Base-by-base conservation (phyloP, 2,329 filamentous ascomycete genomes). In the Laburnicola sp. region DNA sequence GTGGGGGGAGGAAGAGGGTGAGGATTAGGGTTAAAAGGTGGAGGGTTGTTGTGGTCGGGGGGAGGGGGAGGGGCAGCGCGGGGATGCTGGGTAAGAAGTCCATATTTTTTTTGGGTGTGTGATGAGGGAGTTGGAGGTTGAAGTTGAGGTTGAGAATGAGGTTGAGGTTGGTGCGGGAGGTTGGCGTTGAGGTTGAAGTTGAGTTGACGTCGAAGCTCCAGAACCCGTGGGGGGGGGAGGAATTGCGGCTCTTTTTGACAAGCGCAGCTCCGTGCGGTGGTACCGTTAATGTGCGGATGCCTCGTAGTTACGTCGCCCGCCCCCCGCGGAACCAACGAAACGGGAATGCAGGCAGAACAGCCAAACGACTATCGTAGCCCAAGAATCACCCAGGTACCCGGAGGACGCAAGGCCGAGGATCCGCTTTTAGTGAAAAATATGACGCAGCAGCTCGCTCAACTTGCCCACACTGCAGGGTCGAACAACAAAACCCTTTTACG, bases 1-100 rank as follows among this genome's bases (percentile, higher is more conserved):
- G 32, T 45, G 69, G 8, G n/a, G 66, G 63, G 25, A 72, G 53
- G 22, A 58, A 10, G 26, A 70, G 58, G 9, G 63, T 54, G 35
- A 70, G 41, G 3, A 59, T 28, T 3, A 57, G 48, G 27, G 60
- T 57, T 27, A 66, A 46, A 45, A 61, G 36, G 41, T 59, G 52
- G 32, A 62, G 36, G 16, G 43, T 38, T 22, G 46, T 4, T 16
- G 45, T 35, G 30, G 30, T 3, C 6, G 11, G 3, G 34, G 38
- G 6, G 22, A 43, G 16, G 50, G 23, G 22, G 45, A 42, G 16
- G 41, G n/a, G 52, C 23, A 27, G 23, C 6, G 45, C 7, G 27
- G 22, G 37, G 10, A 25, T 28, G 25, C 31, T 25, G 26, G 30
- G 39, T 8, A 30, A 21, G 28, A 7, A 10, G 11, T 42, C 39